phyloP scores from a whole-genome alignment of 2,329 filamentous ascomycete genomes.

The Akanthomyces lecanii region DNA sequence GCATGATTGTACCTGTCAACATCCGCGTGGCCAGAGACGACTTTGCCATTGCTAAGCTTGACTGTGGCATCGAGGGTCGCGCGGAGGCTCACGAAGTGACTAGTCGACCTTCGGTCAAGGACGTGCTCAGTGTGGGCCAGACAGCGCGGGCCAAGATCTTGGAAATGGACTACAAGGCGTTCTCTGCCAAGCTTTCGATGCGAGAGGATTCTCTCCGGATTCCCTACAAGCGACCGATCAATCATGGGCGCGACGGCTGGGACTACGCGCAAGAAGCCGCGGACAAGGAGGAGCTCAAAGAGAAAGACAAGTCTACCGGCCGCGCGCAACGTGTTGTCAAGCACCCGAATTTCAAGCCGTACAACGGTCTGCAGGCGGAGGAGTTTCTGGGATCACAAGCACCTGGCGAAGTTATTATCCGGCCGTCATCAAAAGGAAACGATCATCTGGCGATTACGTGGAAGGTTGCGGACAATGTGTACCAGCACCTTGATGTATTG shows the following conservation, averaged over 20 bases:
- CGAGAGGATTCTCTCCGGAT: conserved; percentile 74
- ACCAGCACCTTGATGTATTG: conserved; percentile 94
- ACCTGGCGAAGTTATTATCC: conserved; percentile 86
- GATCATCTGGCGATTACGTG: conserved; percentile 96
- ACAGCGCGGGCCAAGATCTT: conserved; percentile 84
- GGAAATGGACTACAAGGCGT: conserved; percentile 80
- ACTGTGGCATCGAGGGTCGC: conserved; percentile 89
- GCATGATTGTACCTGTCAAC: conserved; percentile 89
- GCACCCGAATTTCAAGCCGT: conserved; percentile 90
- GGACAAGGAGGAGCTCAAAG: conserved; percentile 77
- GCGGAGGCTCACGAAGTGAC: conserved; percentile 80
- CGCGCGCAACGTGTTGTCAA: conserved; percentile 94
- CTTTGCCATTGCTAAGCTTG: conserved; percentile 88
- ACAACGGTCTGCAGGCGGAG: conserved; percentile 88
- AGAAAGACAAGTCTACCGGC: conserved; percentile 80
- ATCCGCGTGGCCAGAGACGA: conserved; percentile 86
- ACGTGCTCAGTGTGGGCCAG: conserved; percentile 73
- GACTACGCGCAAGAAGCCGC: conserved; percentile 75
- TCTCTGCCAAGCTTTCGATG: conserved; percentile 78
- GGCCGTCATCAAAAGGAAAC: conserved; percentile 89
- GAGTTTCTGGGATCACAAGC: conserved; percentile 86
- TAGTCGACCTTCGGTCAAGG: conserved; percentile 64
- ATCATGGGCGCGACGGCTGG: conserved; percentile 79
- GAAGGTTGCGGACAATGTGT: conserved; percentile 96
- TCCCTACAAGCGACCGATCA: conserved; percentile 64